These are phyloP conservation scores for Canavalia ensiformis DNA, from an alignment of 306 rosid species.

Conservation along the genomic window DNA sequence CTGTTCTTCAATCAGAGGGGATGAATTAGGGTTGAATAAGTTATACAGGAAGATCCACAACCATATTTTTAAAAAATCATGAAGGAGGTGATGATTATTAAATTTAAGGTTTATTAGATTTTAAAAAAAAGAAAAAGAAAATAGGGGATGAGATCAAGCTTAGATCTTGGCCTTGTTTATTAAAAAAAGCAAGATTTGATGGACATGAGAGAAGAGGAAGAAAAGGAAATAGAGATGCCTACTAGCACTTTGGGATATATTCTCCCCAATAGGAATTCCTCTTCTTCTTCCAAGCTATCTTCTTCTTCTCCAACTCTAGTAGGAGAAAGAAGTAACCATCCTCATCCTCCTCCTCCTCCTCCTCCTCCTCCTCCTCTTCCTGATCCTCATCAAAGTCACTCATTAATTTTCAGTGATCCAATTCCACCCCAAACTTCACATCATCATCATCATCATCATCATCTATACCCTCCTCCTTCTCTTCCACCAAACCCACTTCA, in stretches of 20 bases:
- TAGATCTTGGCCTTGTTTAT: slow-evolving; percentile 50
- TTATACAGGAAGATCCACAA: slow-evolving; percentile 46
- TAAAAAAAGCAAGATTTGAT: slow-evolving; percentile 53
- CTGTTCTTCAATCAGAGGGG: slow-evolving; percentile 44
- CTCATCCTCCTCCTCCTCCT: slow-evolving; percentile 42
- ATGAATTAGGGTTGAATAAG: slow-evolving; percentile 55
- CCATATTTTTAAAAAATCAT: slow-evolving; percentile 30
- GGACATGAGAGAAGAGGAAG: slow-evolving; percentile 60
- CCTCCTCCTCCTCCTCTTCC: slow-evolving; percentile 46
- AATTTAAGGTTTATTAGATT: slow-evolving; percentile 19
- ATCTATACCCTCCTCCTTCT: background rate
- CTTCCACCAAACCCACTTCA: slow-evolving; percentile 41
- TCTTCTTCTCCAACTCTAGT: slow-evolving; percentile 48
- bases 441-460: slow-evolving; percentile 32
- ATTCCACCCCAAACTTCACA: slow-evolving; percentile 48
- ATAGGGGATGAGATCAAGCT: slow-evolving; percentile 32
- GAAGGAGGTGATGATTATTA: slow-evolving; percentile 21
- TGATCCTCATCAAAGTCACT: slow-evolving; percentile 45
- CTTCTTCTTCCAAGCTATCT: slow-evolving; percentile 56
- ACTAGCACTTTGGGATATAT: slow-evolving; percentile 54
- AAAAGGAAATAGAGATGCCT: slow-evolving; percentile 63
- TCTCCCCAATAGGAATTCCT: slow-evolving; percentile 54
- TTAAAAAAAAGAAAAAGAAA: background rate
- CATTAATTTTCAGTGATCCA: slow-evolving; percentile 45
- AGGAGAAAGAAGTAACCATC: slow-evolving; percentile 49